phyloP scores from a whole-genome alignment of 148 eudicot genomes.

The Salicornia ramosissima region DNA sequence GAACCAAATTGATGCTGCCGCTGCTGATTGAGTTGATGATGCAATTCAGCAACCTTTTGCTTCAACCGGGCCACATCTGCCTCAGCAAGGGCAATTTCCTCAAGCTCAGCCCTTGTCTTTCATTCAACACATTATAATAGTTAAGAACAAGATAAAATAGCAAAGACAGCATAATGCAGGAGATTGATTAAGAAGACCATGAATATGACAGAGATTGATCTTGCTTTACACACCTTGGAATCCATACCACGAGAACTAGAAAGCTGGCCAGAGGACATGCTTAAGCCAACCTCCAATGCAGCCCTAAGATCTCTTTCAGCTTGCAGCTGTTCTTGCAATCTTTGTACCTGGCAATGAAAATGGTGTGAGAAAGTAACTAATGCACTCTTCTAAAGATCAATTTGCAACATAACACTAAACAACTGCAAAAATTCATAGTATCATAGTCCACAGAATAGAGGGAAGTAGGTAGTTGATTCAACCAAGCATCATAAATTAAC shows the following conservation, averaged over 20 bases:
- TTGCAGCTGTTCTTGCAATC: constrained; percentile 96
- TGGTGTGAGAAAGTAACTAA: background rate
- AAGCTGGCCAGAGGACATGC: constrained; percentile 90
- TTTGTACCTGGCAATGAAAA: constrained; percentile 58
- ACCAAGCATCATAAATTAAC: no score
- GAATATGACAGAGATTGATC: constrained; percentile 1
- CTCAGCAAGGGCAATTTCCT: constrained; percentile 99
- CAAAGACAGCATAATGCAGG: background rate
- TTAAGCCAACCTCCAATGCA: constrained; percentile 94
- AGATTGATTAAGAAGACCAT: background rate
- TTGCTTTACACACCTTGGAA: constrained; percentile 58
- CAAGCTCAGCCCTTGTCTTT: constrained; percentile 98
- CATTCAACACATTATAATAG: constrained; percentile 20
- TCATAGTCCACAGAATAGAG: no score
- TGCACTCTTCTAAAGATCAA: no score
- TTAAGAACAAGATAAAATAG: background rate
- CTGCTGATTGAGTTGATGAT: constrained; percentile 95
- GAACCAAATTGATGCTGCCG: constrained; percentile 85
- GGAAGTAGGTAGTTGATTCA: no score
- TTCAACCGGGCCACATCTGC: constrained; percentile 95
- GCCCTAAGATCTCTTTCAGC: constrained; percentile 98
- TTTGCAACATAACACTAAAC: no score
- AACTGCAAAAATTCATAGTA: no score
- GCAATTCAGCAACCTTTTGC: constrained; percentile 96
- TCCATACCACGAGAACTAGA: constrained; percentile 84